Conservation (phyloP, 352 stramenopile species). For the Globisporangium irregulare region DNA sequence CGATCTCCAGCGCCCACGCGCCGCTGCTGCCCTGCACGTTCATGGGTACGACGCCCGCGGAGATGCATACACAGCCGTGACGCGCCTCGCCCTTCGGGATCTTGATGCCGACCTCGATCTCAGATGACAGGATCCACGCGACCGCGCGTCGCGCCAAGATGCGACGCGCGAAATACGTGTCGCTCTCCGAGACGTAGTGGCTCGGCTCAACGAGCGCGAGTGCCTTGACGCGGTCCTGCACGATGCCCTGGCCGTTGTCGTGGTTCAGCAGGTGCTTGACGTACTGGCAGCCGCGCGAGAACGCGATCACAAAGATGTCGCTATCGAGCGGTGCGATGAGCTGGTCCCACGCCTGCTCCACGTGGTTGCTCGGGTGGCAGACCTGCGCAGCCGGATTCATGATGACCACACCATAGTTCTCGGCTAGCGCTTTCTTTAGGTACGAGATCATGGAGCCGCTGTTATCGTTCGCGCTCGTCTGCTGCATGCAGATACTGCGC, state of each 20-base stretch:
- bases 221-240: conserved; percentile 81
- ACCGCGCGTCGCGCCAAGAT: conserved; percentile 67
- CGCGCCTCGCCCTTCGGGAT: conserved; percentile 66
- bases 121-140: conserved; percentile 70
- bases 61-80: conserved; percentile 80
- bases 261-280: conserved; percentile 80
- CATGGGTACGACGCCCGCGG: conserved; percentile 62
- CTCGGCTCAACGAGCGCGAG: conserved; percentile 78
- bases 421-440: conserved; percentile 70
- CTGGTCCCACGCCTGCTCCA: conserved; percentile 79
- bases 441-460: conserved; percentile 81
- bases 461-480: conserved; percentile 48
- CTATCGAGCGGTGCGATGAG: conserved; percentile 60
- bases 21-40: conserved; percentile 69
- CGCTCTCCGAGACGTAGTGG: conserved; percentile 70
- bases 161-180: conserved; percentile 73
- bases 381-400: conserved; percentile 77
- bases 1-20: conserved; percentile 77
- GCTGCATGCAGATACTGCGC: conserved; percentile 79
- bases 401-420: conserved; percentile 83
- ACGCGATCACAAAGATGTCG: conserved; percentile 78
- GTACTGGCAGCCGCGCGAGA: conserved; percentile 70
- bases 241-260: conserved; percentile 72
- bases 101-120: conserved; percentile 73
- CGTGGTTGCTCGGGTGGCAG: conserved; percentile 67